Conservation (phyloP, 129 eudicot genomes). For the Pseudognaphalium luteoalbum region DNA sequence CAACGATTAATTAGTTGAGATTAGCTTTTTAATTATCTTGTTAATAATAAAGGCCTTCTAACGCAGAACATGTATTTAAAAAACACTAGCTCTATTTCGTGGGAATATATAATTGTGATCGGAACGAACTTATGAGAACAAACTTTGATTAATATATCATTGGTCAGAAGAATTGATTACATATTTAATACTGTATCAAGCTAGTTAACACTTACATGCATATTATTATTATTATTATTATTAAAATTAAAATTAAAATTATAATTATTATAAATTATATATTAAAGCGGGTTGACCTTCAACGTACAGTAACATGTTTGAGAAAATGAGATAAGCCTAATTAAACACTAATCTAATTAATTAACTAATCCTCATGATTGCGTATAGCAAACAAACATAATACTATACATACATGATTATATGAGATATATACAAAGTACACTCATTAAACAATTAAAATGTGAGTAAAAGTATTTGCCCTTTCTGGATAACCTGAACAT, state of each 20-base stretch:
- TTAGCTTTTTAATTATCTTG: not conserved
- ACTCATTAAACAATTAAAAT: not conserved
- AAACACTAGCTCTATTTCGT: not conserved
- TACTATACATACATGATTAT: not conserved
- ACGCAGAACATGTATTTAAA: not conserved
- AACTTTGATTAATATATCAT: constrained; percentile 17
- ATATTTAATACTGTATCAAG: not conserved
- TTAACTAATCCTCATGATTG: not conserved
- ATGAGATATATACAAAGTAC: not conserved
- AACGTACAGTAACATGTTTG: not conserved
- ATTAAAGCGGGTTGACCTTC: constrained; percentile 14
- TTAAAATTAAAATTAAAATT: too few relatives aligned
- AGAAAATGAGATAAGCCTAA: constrained; percentile 20
- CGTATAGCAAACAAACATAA: not conserved
- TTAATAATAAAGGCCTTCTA: constrained; percentile 25
- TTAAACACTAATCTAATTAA: not conserved
- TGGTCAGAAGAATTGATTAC: not conserved
- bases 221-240: too few relatives aligned
- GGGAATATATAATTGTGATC: not conserved
- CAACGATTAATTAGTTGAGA: constrained; percentile 22
- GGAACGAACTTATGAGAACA: not conserved
- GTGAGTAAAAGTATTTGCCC: too few relatives aligned
- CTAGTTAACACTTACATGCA: not conserved
- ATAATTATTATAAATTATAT: too few relatives aligned
- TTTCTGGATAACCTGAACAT: too few relatives aligned